Conservation (phyloP, 2,329 filamentous ascomycete genomes). For the Aspergillus jensenii region DNA sequence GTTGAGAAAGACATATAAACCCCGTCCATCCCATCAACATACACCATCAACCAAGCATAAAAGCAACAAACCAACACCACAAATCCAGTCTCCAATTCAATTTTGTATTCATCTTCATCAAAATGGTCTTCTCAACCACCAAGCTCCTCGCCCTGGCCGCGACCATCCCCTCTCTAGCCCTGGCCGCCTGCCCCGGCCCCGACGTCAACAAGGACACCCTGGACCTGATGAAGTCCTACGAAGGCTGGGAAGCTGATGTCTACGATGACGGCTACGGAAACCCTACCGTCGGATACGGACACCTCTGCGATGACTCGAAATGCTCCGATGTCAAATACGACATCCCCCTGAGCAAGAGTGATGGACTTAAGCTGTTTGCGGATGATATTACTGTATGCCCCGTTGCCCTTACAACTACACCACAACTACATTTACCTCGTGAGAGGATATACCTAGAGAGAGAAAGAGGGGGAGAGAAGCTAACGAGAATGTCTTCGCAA, state of each 20-base stretch:
- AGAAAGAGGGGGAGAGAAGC: too few relatives aligned
- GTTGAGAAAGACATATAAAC: neutral
- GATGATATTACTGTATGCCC: constrained; percentile 39
- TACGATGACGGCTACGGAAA: constrained; percentile 46
- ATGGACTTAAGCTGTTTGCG: constrained; percentile 43
- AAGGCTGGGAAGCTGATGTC: constrained; percentile 32
- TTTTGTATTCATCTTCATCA: neutral
- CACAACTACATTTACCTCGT: too few relatives aligned
- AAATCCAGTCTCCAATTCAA: neutral
- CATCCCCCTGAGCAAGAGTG: constrained; percentile 45
- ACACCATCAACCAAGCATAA: neutral
- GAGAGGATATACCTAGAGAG: too few relatives aligned
- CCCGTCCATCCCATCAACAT: neutral
- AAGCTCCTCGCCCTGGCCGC: constrained; percentile 5
- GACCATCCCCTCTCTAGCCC: neutral
- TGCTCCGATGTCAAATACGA: constrained; percentile 50
- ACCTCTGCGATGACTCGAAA: constrained; percentile 43
- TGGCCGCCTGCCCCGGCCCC: constrained; percentile 12
- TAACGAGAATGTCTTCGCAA: neutral
- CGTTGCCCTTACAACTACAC: too few relatives aligned
- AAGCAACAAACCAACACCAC: neutral
- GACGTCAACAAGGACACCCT: constrained; percentile 37
- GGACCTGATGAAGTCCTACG: constrained; percentile 39
- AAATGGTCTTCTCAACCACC: constrained; percentile 5
- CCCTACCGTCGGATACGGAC: constrained; percentile 54